Evolutionary conservation across 2,329 filamentous ascomycete species (phyloP), one percentile per base, ranked within the genome.

Genomic region (Microthyrium microscopicum): DNA sequence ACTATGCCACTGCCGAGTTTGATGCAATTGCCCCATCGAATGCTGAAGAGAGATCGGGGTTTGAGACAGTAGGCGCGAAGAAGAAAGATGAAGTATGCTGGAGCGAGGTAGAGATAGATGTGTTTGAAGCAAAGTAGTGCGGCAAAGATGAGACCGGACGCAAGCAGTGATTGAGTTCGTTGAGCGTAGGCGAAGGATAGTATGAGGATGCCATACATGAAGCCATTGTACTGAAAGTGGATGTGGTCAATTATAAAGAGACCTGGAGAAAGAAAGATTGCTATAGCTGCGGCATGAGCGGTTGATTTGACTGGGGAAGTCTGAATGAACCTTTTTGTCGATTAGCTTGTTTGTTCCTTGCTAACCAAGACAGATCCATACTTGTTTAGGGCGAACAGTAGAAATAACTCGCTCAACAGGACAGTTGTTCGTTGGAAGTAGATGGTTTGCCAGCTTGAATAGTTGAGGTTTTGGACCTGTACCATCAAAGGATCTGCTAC

Each of bases 211-310:
- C 89, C 89, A 52, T 95, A 98, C 57, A 98, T 73, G 57, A 85
- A 84, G 26, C 89, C 87, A 60, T 98, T 98, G 62, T 98, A 98
- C 62, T 98, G 89, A 55, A 98, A 98, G 55, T 94, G 85, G 42
- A 94, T 87, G 53, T 98, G 89, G 50, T 98, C 89, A 53, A 98
- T 95, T 51, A 98, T 91, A 39, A 98, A 65, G 22, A 98, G 70
- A 2, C 87, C 89, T 0, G 89, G 89, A 1, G 85, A 95, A 9
- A 95, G 70, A 3, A 95, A 62, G 38, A 98, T 75, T 1, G 87
- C 94, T 36, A 95, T 65, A 17, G 85, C 84, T 29, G 79, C 81
- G 17, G 80, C 82, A 49, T 94, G 84, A 8, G 84, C 78, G 30
- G 81, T 73, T 28, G 73, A 73, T 49, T 74, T 84, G n/a, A 70